A percentile compares a stretch with the other conserved stretches of the same genome.
phyloP scores from a whole-genome alignment of 2,329 filamentous ascomycete species.

The Aspergillus quadrilineatus region DNA sequence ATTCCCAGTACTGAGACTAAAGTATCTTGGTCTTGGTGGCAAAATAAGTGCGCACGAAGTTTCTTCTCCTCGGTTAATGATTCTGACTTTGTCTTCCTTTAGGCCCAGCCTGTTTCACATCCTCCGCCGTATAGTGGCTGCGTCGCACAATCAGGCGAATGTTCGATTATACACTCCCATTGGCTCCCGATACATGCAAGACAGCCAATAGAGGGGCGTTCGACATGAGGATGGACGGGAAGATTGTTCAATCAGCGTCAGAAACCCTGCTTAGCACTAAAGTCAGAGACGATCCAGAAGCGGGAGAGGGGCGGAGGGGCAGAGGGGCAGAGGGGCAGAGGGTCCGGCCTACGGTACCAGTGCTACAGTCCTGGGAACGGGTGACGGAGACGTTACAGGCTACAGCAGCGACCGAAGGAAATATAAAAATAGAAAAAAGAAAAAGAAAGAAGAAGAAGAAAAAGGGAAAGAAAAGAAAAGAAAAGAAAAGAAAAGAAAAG shows the following conservation, averaged over 20 bases:
- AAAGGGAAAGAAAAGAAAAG: too few species aligned
- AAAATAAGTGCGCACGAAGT: neutral
- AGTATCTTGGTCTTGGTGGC: neutral
- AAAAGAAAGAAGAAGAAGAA: too few species aligned
- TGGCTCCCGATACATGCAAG: neutral
- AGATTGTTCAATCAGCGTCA: conserved; percentile 3
- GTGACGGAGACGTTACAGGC: conserved; percentile 14
- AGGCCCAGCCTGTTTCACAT: neutral
- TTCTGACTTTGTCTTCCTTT: neutral
- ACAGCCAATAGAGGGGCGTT: neutral
- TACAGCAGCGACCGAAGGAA: too few species aligned
- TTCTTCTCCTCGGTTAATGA: neutral
- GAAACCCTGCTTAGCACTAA: neutral
- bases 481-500: too few species aligned
- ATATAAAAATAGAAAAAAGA: too few species aligned
- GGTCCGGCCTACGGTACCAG: conserved; percentile 27
- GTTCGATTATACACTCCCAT: neutral
- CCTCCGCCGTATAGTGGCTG: neutral
- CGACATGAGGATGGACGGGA: conserved; percentile 3
- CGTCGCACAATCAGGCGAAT: conserved; percentile 2
- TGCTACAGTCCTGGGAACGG: conserved; percentile 37
- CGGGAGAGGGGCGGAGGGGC: conserved; percentile 17
- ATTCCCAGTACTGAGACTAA: neutral
- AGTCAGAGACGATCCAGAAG: conserved; percentile 5
- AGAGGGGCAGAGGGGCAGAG: conserved; percentile 20